Evolutionary conservation across 768 basidiomycete species (phyloP), one percentile per base, ranked within the genome.

Genomic region (Trametes cubensis): DNA sequence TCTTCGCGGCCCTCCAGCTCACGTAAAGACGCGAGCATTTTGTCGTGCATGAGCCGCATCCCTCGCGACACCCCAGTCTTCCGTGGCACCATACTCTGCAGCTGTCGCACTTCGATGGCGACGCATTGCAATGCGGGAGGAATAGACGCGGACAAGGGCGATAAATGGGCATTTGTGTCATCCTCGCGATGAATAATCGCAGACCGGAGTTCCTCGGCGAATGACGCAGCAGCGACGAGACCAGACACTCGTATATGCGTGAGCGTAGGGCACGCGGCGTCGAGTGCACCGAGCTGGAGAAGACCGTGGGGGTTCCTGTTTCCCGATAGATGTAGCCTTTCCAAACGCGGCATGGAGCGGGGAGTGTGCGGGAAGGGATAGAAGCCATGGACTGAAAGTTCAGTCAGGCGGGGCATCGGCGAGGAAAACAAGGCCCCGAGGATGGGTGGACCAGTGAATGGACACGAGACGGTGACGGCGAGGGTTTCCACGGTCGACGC

Each of bases 221-320:
- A 83, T 0, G 76, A 68, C 1, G 73, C 68, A 3, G 82, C 81
- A 58, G 73, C 73, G 38, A 70, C 74, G 28, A 84, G 69, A 8
- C 81, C 82, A 1, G 79, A 79, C 20, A 84, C 66, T 21, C 72
- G 69, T 15, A 84, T 69, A 40, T 77, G 71, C 11, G 68, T 73
- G 8, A 84, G 67, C 0, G 57, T 51, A 0, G 82, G 82, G 63
- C 75, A 82, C 0, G 77, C 74, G 5, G 73, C 70, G 26, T 74
- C 74, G 6, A 84, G 73, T 0, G 67, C 71, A 44, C 74, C 75
- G 34, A 75, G 60, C 44, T 78, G 72, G 6, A 85, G 70, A 0
- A 84, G 66, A 0, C 83, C 83, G 48, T 78, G 74, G 0, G 83
- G 83, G 49, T 83, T 83, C 17, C 80, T 73, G 64, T 83, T 82